Evolutionary conservation across 768 basidiomycete species (phyloP), one percentile per base, ranked within the genome.

Genomic region (Lactarius vividus): DNA sequence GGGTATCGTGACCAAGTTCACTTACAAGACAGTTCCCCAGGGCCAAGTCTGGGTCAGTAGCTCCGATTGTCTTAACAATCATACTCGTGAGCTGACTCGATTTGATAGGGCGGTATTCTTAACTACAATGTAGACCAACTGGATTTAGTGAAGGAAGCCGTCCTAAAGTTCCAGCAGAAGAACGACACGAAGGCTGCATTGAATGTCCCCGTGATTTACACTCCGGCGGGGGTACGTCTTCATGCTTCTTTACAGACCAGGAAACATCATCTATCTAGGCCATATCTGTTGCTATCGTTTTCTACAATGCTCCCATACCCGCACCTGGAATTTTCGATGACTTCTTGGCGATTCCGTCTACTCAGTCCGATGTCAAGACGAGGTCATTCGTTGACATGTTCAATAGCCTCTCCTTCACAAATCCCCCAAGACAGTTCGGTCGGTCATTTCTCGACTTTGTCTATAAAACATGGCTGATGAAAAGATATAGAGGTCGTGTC

Each of bases 311-410:
- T 1, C 44, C 44, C n/a, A 46, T n/a, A 10, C 44, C 44, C 8
- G 44, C 44, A 3, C 29, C 2, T 0, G 69, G 69, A 3, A 57
- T 66, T 29, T 72, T 72, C 40, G 62, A 70, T 18, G 65, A 68
- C 18, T 65, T 71, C 35, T 44, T 70, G 20, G 67, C 57, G 40
- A 57, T 71, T 18, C 62, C 67, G 0, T 13, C 46, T 6, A 39
- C 44, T 16, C 20, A 46, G 28, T 39, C 20, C 1, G 62, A 61
- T 13, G 53, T 66, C 23, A 16, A 37, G 9, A 55, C 68, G 13
- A 46, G 46, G 9, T 64, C 57, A n/a, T 46, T 46, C n/a, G 8
- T 18, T 20, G n/a, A 46, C 44, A 9, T n/a, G 9, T n/a, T 66
- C 44, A 42, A 3, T 29, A 46, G 18, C 28, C 20, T 62, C 23